A percentile compares a stretch with the other conserved stretches of the same genome.
Conservation (phyloP, 2,329 filamentous ascomycete species). For the Diatrype stigma region DNA sequence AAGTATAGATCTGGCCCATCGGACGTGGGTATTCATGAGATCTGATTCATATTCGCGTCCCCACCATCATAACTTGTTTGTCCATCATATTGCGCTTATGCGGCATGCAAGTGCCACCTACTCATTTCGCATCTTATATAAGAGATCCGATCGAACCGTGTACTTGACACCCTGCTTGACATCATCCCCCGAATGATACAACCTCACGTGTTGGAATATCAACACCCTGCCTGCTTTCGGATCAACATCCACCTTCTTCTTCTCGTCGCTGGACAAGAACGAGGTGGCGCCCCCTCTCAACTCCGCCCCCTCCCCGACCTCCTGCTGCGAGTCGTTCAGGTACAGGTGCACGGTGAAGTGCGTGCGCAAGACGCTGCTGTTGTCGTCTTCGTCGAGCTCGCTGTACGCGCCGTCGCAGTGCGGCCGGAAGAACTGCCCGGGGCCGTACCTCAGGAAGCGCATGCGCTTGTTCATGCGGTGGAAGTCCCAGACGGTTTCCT, state of each 20-base stretch:
- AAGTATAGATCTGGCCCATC: not conserved
- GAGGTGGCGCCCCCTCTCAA: slow-evolving; percentile 52
- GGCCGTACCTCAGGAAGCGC: slow-evolving; percentile 69
- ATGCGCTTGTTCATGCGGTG: slow-evolving; percentile 64
- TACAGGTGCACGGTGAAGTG: slow-evolving; percentile 55
- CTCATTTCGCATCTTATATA: slow-evolving; percentile 32
- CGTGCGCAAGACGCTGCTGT: slow-evolving; percentile 35
- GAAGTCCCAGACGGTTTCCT: slow-evolving; percentile 35
- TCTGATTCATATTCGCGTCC: not conserved
- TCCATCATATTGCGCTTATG: not conserved
- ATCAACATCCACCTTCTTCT: slow-evolving; percentile 46
- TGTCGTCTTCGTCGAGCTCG: slow-evolving; percentile 41
- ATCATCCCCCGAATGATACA: slow-evolving; percentile 51
- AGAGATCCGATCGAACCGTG: slow-evolving; percentile 52
- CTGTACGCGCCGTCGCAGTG: slow-evolving; percentile 66
- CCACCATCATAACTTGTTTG: too few relatives aligned
- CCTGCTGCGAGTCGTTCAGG: slow-evolving; percentile 45
- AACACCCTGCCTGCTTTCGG: slow-evolving; percentile 55
- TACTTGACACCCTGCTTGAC: slow-evolving; percentile 51
- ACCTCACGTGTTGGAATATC: slow-evolving; percentile 52
- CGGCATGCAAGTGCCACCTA: not conserved
- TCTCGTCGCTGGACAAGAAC: slow-evolving; percentile 43
- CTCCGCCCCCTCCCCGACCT: slow-evolving; percentile 27
- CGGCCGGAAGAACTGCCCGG: slow-evolving; percentile 68
- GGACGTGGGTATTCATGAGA: too few relatives aligned